Evolutionary conservation across 208 protist genomes (phyloP).

Genomic region (Trypanosomatidae sp.): DNA sequence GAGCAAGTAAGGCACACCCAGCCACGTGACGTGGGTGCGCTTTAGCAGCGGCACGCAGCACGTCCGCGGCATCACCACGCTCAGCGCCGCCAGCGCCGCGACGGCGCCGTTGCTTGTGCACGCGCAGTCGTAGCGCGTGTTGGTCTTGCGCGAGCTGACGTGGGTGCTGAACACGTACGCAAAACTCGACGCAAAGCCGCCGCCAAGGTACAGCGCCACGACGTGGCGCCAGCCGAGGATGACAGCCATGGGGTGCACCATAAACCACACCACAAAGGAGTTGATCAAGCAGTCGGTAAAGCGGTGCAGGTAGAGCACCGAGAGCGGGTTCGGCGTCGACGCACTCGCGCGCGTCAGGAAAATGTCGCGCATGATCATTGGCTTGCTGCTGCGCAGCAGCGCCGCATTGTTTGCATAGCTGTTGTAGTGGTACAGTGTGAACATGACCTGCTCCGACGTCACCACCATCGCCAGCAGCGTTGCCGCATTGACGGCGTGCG

Average conservation of each 20-base stretch:
- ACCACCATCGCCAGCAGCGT: slow-evolving; percentile 54
- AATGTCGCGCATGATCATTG: slow-evolving; percentile 77
- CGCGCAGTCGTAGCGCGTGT: slow-evolving; percentile 39
- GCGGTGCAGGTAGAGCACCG: slow-evolving; percentile 49
- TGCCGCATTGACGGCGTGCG: slow-evolving; percentile 9
- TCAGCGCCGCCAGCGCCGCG: slow-evolving; percentile 53
- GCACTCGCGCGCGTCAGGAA: slow-evolving; percentile 50
- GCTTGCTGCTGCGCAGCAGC: slow-evolving; percentile 64
- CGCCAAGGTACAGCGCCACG: slow-evolving; percentile 39
- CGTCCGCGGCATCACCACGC: slow-evolving; percentile 34
- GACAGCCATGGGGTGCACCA: slow-evolving; percentile 48
- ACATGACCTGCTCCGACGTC: slow-evolving; percentile 46
- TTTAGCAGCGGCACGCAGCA: slow-evolving; percentile 48
- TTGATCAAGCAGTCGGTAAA: slow-evolving; percentile 45
- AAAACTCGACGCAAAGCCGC: slow-evolving; percentile 71
- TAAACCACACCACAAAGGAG: slow-evolving; percentile 22
- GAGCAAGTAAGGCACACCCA: slow-evolving; percentile 41
- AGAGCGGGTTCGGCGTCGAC: slow-evolving; percentile 70
- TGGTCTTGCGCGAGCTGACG: slow-evolving; percentile 25
- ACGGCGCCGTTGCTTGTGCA: slow-evolving; percentile 68
- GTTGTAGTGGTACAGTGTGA: slow-evolving; percentile 69
- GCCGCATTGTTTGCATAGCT: slow-evolving; percentile 70
- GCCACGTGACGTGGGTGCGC: slow-evolving; percentile 20
- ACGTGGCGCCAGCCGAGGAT: slow-evolving; percentile 43
- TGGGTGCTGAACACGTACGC: slow-evolving; percentile 61